phyloP scores from a whole-genome alignment of 2,329 filamentous ascomycete genomes.

The Teratosphaeriaceae sp. region DNA sequence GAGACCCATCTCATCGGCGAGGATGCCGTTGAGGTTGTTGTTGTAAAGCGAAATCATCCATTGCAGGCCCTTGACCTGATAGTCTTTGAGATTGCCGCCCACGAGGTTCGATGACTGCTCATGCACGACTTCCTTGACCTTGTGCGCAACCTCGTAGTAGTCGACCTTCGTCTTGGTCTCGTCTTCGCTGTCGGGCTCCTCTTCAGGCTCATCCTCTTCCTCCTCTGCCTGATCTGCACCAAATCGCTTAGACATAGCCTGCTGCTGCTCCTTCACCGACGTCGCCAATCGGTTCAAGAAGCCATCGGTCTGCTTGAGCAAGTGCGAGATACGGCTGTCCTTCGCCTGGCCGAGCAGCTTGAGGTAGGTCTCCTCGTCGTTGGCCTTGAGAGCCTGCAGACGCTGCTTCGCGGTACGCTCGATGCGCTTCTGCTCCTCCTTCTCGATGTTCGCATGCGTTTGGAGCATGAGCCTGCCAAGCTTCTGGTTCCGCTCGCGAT shows the following conservation, averaged over 20 bases:
- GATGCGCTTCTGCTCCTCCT: slow-evolving; percentile 97
- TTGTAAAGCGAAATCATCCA: slow-evolving; percentile 99
- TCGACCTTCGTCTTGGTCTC: slow-evolving; percentile 75
- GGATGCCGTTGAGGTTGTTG: slow-evolving; percentile 98
- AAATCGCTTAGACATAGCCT: slow-evolving; percentile 71
- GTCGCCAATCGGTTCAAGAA: slow-evolving; percentile 94
- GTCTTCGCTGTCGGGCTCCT: slow-evolving; percentile 63
- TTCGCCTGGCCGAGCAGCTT: slow-evolving; percentile 97
- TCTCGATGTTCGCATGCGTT: slow-evolving; percentile 94
- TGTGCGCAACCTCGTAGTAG: slow-evolving; percentile 97
- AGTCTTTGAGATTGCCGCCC: slow-evolving; percentile 90
- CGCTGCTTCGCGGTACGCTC: slow-evolving; percentile 98
- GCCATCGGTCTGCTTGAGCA: slow-evolving; percentile 93
- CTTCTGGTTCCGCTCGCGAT: slow-evolving; percentile 73
- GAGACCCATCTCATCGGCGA: slow-evolving; percentile 99
- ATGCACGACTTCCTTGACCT: slow-evolving; percentile 85
- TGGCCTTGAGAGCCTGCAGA: slow-evolving; percentile 96
- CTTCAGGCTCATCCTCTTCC: slow-evolving; percentile 55
- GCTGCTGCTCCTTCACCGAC: slow-evolving; percentile 91
- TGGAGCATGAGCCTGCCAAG: slow-evolving; percentile 81
- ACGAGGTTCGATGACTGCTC: slow-evolving; percentile 79
- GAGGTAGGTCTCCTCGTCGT: slow-evolving; percentile 98
- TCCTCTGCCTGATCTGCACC: slow-evolving; percentile 52
- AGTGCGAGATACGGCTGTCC: slow-evolving; percentile 96
- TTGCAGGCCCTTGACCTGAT: slow-evolving; percentile 95